Evolutionary conservation across 352 stramenopile genomes (phyloP), one percentile per base, ranked within the genome.

Genomic region (Aphanomyces astaci): DNA sequence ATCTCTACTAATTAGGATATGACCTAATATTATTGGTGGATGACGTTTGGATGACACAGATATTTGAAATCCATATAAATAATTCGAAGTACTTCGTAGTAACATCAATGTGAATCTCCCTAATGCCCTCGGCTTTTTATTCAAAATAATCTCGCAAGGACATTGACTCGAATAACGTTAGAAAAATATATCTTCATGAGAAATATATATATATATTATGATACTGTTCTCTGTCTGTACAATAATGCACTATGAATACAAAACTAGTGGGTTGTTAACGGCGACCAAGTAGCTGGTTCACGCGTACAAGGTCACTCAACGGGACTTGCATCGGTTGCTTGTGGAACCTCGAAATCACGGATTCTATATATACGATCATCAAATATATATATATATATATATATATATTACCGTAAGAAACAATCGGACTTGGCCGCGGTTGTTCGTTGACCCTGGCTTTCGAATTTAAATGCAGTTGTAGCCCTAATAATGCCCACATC

Each of bases 401-500:
- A n/a, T n/a, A n/a, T n/a, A n/a, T n/a, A n/a, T 30, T 55, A 55
- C 48, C 48, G 48, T 55, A 55, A 11, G 48, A n/a, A n/a, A n/a
- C n/a, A n/a, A n/a, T n/a, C n/a, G n/a, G n/a, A n/a, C 27, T n/a
- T 31, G 10, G 48, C 10, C 48, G 48, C 10, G 48, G 27, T 55
- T 10, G 27, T 55, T n/a, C n/a, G 48, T 24, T 55, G 48, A n/a
- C 48, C 10, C 7, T 55, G n/a, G 48, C 11, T n/a, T 31, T 46
- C 19, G 45, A 13, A 2, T 56, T 22, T 7, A 57, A 28, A 24
- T 67, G 39, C 15, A 15, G 60, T 24, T 67, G 39, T 28, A 56
- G 28, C 39, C 59, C 45, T 56, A 0, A 57, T n/a, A 19, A 59
- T 22, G 24, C 11, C 3, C n/a, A 66, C 27, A 62, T 28, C 3